Percentiles rank a stretch among this genome's conserved stretches.
phyloP scores from a whole-genome alignment of 331 rosid genomes.

The Dryas integrifolia region DNA sequence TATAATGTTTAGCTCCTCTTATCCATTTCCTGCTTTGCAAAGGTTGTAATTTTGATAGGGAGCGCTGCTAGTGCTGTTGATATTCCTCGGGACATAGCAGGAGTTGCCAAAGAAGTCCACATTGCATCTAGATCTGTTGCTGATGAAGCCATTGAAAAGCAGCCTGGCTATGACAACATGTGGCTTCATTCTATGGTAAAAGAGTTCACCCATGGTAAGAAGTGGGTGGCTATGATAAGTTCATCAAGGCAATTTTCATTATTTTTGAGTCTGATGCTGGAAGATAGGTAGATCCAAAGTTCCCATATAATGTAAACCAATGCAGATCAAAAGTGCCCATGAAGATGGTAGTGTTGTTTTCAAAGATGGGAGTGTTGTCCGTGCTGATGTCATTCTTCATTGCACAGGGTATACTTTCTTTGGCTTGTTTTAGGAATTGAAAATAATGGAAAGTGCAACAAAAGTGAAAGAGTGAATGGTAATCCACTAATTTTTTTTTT shows the following conservation, averaged over 20 bases:
- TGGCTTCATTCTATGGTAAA: slow-evolving; percentile 93
- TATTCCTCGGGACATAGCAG: slow-evolving; percentile 64
- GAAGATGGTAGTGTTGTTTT: slow-evolving; percentile 69
- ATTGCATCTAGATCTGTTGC: slow-evolving; percentile 54
- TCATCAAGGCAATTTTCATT: too few relatives aligned
- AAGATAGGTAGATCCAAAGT: background rate
- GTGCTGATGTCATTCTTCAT: slow-evolving; percentile 60
- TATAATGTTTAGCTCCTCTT: background rate
- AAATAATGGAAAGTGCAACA: background rate
- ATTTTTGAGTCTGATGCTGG: background rate
- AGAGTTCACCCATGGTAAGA: slow-evolving; percentile 39
- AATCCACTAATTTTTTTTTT: background rate
- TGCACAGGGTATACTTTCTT: slow-evolving; percentile 76
- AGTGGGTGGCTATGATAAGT: slow-evolving; percentile 31
- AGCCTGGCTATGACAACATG: slow-evolving; percentile 52
- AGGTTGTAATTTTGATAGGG: slow-evolving; percentile 81
- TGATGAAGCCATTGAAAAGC: slow-evolving; percentile 35
- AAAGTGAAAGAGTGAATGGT: background rate
- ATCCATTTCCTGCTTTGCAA: slow-evolving; percentile 1
- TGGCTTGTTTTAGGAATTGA: background rate
- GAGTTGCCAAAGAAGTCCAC: slow-evolving; percentile 81
- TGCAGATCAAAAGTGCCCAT: slow-evolving; percentile 60
- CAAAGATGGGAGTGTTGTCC: slow-evolving; percentile 50
- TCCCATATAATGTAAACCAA: slow-evolving; percentile 16
- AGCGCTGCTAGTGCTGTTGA: slow-evolving; percentile 67